Evolutionary conservation across 2,329 filamentous ascomycete species (phyloP), one percentile per base, ranked within the genome.

Genomic region (Colletotrichum endophyticum): DNA sequence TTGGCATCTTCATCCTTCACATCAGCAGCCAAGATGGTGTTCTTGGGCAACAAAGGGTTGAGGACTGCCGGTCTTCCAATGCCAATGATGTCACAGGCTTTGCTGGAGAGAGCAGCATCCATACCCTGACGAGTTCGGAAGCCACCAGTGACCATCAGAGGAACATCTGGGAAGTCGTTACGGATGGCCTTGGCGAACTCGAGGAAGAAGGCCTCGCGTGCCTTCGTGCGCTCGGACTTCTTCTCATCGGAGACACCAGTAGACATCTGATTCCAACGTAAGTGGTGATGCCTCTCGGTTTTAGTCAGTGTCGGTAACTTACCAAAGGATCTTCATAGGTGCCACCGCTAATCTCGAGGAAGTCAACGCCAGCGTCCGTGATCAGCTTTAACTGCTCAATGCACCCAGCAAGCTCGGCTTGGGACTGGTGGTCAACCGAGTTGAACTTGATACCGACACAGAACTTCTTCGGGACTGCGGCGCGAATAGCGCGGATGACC

Each of bases 301-400:
- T 5, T 19, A 2, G 9, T 8, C 44, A 49, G 5, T 49, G 44
- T n/a, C 7, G 13, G 9, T 4, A 49, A 75, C 81, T 68, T 80
- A 91, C 89, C 67, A 78, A 79, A 0, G 91, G 87, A 72, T 91
- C 83, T 79, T 92, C 89, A 78, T 90, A 92, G 0, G 83, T 89
- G 0, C 94, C 93, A 1, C 93, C 94, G 22, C 89, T 92, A 30
- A 95, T 88, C 82, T 95, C 93, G 3, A 95, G 83, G 78, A 94
- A 94, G 82, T 95, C 93, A 2, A 95, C 83, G 7, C 85, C 89
- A 53, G 86, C 87, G 7, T 83, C 84, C 0, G 83, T 82, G 6
- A 93, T 87, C 22, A 86, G 80, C n/a, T 85, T 82, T 12, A 93
- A 85, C 80, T 94, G 92, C 73, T 90, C 88, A 53, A 94, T 83